phyloP scores from a whole-genome alignment of 495 filamentous ascomycete species.

The Xylaria intraflava region DNA sequence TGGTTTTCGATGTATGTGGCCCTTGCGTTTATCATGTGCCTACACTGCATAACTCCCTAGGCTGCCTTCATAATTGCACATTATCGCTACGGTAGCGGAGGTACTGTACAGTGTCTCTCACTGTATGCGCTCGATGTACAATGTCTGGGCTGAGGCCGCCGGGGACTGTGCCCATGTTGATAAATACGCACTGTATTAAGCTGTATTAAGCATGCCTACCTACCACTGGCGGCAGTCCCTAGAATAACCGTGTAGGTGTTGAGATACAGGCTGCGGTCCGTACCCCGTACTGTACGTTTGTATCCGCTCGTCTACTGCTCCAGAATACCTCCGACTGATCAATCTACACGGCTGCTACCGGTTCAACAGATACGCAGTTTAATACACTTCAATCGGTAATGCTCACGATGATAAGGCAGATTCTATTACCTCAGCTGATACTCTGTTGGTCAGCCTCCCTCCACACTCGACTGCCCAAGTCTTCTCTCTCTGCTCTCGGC shows the following conservation, averaged over 20 bases:
- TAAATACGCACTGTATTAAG: neutral
- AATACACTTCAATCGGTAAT: too few species aligned
- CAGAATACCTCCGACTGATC: too few species aligned
- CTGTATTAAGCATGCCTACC: neutral
- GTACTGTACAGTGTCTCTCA: neutral
- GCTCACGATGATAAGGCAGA: too few species aligned
- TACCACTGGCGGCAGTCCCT: too few species aligned
- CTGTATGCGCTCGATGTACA: too few species aligned
- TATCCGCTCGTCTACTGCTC: neutral
- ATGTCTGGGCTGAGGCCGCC: neutral
- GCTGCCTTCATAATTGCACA: too few species aligned
- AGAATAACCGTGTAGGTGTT: too few species aligned
- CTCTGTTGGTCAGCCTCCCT: slow-evolving; percentile 6
- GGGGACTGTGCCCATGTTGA: neutral
- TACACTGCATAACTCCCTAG: neutral
- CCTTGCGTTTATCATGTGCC: slow-evolving; percentile 3
- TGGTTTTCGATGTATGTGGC: neutral
- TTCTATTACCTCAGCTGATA: slow-evolving; percentile 11
- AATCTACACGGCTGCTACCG: too few species aligned
- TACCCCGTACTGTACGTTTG: too few species aligned
- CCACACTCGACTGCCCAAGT: neutral
- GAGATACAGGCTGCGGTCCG: neutral
- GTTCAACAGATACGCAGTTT: too few species aligned
- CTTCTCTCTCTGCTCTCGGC: neutral
- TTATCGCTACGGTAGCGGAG: too few species aligned